phyloP scores from a whole-genome alignment of 257 asterid genomes.

The Solanum chiquidenum region DNA sequence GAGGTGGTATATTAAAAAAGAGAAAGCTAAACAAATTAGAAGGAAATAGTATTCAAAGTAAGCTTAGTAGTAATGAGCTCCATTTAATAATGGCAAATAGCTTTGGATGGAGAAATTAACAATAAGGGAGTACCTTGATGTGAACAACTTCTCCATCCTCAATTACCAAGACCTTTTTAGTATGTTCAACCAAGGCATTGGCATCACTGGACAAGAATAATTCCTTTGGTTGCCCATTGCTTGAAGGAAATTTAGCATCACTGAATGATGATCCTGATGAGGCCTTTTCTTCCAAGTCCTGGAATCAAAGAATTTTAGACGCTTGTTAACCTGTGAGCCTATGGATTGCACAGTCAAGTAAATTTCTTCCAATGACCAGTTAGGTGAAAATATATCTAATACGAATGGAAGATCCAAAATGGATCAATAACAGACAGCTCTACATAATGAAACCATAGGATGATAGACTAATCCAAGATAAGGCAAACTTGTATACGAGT shows the following conservation, averaged over 20 bases:
- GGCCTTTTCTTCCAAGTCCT: constrained; percentile 58
- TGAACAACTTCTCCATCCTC: constrained; percentile 92
- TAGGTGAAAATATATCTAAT: background rate
- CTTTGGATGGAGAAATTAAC: background rate
- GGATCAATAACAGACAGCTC: background rate
- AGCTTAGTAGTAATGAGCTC: background rate
- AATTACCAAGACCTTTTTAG: constrained; percentile 74
- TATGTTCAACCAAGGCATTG: constrained; percentile 90
- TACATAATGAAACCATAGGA: background rate
- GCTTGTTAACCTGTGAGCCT: background rate
- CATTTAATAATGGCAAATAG: background rate
- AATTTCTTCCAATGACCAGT: background rate
- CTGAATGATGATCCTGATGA: constrained; percentile 43
- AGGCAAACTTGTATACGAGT: background rate
- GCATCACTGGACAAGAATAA: constrained; percentile 84
- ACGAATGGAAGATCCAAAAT: background rate
- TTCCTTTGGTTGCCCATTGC: constrained; percentile 65
- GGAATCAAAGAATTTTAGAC: background rate
- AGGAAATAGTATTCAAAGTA: background rate
- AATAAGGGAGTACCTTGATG: constrained; percentile 41
- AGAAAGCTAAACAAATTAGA: background rate
- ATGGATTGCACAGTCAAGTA: background rate
- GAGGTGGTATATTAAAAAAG: background rate
- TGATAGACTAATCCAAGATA: background rate
- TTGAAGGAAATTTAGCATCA: constrained; percentile 51